Evolutionary conservation across 1,284 basidiomycete species (phyloP).

Genomic region (Sporisorium scitamineum): DNA sequence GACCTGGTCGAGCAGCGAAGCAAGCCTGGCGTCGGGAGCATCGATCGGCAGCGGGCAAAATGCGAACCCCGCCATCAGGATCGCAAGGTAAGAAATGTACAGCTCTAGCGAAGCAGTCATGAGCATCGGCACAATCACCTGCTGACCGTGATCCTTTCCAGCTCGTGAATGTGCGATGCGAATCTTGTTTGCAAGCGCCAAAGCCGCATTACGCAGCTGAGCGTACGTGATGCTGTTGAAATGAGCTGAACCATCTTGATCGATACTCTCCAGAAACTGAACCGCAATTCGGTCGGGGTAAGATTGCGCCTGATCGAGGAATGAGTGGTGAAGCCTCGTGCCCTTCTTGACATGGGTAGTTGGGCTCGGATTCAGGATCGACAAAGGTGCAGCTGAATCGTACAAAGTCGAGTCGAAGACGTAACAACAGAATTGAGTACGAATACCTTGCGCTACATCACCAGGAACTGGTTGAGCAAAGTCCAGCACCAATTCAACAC

Average conservation of each 20-base stretch:
- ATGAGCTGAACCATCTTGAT: not conserved
- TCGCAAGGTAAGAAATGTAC: slow-evolving; percentile 23
- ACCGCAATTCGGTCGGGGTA: slow-evolving; percentile 7
- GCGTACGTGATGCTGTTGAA: not conserved
- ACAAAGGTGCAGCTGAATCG: not conserved
- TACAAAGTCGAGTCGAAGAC: not conserved
- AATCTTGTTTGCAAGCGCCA: slow-evolving; percentile 3
- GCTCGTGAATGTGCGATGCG: not conserved
- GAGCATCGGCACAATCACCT: slow-evolving; percentile 22
- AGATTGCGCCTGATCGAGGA: not conserved
- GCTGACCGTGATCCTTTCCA: not conserved
- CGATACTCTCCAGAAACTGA: not conserved
- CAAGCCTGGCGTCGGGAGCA: slow-evolving; percentile 13
- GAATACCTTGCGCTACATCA: slow-evolving; percentile 7
- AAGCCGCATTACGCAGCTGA: not conserved
- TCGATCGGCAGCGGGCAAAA: slow-evolving; percentile 24
- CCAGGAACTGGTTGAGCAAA: not conserved
- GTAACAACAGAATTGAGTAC: slow-evolving; percentile 6
- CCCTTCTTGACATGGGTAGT: too few relatives aligned
- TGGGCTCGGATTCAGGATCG: not conserved
- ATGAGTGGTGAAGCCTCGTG: slow-evolving; percentile 1
- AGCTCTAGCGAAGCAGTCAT: slow-evolving; percentile 20
- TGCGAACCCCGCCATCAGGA: slow-evolving; percentile 21
- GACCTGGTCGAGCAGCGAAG: slow-evolving; percentile 6
- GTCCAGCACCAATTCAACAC: not conserved